Evolutionary conservation across 768 basidiomycete species (phyloP).

Genomic region (Collybia nuda): DNA sequence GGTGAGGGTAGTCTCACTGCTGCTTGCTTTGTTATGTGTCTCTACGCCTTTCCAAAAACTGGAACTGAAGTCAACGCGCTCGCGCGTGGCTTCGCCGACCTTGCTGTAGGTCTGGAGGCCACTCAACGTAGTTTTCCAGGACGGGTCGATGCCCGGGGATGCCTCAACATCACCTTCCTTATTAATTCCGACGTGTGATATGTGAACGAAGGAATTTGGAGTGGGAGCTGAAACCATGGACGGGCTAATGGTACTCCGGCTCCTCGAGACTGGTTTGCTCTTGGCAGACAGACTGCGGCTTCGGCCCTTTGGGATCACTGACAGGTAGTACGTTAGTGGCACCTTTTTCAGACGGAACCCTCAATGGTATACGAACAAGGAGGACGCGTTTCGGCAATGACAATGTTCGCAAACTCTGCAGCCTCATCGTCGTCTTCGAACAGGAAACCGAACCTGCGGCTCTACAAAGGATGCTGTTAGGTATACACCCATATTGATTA

Average conservation of each 20-base stretch:
- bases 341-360: conserved; percentile 2
- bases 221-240: conserved; percentile 58
- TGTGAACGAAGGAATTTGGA: conserved; percentile 63
- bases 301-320: conserved; percentile 22
- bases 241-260: conserved; percentile 26
- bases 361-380: conserved; percentile 22
- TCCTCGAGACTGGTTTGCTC: conserved; percentile 35
- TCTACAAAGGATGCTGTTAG: conserved; percentile 52
- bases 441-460: conserved; percentile 50
- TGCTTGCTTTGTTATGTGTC: conserved; percentile 8
- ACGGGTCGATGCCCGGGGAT: conserved; percentile 50
- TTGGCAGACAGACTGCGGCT: conserved; percentile 31
- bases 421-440: conserved; percentile 53
- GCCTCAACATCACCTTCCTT: conserved; percentile 50
- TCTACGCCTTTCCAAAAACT: conserved; percentile 32
- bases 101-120: conserved; percentile 12
- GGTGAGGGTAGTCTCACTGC: conserved; percentile 2
- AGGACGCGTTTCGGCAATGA: conserved; percentile 27
- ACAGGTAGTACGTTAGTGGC: neutral
- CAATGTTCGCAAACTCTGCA: conserved; percentile 34
- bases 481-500: conserved; percentile 25
- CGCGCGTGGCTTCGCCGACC: conserved; percentile 20
- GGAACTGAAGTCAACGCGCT: conserved; percentile 28
- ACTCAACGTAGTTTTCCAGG: conserved; percentile 46
- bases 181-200: conserved; percentile 63